These are phyloP conservation scores for Aspergillus pseudoterreus DNA, from an alignment of 2,329 filamentous ascomycete genomes.

Conservation along the genomic window DNA sequence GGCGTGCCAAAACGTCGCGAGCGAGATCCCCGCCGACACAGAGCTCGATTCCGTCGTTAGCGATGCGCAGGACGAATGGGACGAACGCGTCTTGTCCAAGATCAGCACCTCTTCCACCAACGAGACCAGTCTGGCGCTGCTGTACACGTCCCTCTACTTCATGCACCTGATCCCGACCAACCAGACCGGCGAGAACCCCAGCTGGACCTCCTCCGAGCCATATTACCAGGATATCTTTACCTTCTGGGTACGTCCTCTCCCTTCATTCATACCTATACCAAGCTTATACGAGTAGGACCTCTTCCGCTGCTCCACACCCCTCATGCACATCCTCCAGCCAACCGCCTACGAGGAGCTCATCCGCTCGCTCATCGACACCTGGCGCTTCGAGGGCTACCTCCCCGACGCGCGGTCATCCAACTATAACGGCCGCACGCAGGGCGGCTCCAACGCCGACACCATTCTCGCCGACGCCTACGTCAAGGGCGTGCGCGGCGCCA, in stretches of 20 bases:
- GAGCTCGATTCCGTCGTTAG: slow-evolving; percentile 44
- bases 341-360: slow-evolving; percentile 62
- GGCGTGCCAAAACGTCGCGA: slow-evolving; percentile 57
- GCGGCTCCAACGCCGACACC: slow-evolving; percentile 68
- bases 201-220: slow-evolving; percentile 61
- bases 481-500: slow-evolving; percentile 57
- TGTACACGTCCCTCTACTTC: slow-evolving; percentile 68
- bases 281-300: slow-evolving; percentile 34
- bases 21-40: slow-evolving; percentile 51
- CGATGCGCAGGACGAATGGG: slow-evolving; percentile 55
- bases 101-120: slow-evolving; percentile 59
- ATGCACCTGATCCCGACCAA: slow-evolving; percentile 68
- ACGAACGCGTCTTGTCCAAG: slow-evolving; percentile 59
- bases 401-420: slow-evolving; percentile 66
- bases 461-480: slow-evolving; percentile 69
- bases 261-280: background rate
- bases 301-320: slow-evolving; percentile 62
- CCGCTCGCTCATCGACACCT: slow-evolving; percentile 65
- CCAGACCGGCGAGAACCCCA: slow-evolving; percentile 66
- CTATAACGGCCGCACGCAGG: slow-evolving; percentile 66
- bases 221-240: slow-evolving; percentile 72
- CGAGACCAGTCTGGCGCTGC: slow-evolving; percentile 52
- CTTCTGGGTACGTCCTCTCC: slow-evolving; percentile 50
- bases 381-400: slow-evolving; percentile 61
- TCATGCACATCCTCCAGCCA: slow-evolving; percentile 65